These are phyloP conservation scores for Nakaseomyces bracarensis DNA, from an alignment of 1,139 yeast genomes.

Conservation along the genomic window DNA sequence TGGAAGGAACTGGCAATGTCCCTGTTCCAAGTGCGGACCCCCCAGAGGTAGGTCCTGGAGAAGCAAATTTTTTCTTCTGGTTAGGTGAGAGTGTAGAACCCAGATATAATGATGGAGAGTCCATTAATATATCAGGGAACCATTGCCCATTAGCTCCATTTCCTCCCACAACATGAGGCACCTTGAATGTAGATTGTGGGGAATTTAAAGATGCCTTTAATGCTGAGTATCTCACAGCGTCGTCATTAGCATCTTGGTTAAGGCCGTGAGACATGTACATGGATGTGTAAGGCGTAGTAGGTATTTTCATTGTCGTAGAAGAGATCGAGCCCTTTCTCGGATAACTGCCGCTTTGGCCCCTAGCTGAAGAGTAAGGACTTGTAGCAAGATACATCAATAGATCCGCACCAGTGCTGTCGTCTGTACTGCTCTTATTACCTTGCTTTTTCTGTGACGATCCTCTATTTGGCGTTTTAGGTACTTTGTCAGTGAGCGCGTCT, in stretches of 20 bases:
- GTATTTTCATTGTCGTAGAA: conserved; percentile 13
- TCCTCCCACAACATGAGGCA: conserved; percentile 16
- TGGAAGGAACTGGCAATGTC: conserved; percentile 17
- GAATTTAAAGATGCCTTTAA: conserved; percentile 27
- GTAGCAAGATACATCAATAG: conserved; percentile 32
- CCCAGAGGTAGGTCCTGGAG: conserved; percentile 6
- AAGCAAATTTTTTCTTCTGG: conserved; percentile 8
- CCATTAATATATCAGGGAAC: conserved; percentile 21
- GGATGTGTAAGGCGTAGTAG: conserved; percentile 23
- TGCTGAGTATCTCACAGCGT: conserved; percentile 26
- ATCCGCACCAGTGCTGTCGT: conserved; percentile 30
- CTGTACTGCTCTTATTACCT: conserved; percentile 11
- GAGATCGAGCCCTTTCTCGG: conserved; percentile 4
- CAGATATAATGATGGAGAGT: conserved; percentile 28
- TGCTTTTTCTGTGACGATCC: conserved; percentile 6
- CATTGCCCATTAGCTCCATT: conserved; percentile 5
- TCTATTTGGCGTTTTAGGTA: background rate
- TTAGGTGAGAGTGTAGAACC: conserved; percentile 12
- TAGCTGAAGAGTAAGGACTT: conserved; percentile 27
- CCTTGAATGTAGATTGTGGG: conserved; percentile 30
- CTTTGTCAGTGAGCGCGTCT: background rate
- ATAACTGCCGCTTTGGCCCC: conserved; percentile 6
- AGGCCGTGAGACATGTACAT: conserved; percentile 13
- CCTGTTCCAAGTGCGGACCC: background rate
- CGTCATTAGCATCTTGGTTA: conserved; percentile 12